Evolutionary conservation across 106 monocot genomes (phyloP).

Genomic region (Dactylorhiza incarnata): DNA sequence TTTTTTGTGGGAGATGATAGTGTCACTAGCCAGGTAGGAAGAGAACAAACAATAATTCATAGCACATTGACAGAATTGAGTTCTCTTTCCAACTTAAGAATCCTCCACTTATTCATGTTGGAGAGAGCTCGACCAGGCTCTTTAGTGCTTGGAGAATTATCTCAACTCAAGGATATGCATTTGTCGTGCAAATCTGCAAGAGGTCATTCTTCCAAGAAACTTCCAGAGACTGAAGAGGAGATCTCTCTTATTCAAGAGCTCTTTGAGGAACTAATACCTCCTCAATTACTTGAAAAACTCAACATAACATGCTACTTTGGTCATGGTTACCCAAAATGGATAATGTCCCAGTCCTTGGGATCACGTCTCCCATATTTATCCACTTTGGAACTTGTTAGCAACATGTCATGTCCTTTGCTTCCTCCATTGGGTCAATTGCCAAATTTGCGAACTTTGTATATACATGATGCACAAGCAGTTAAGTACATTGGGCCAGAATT

Average conservation of each 20-base stretch:
- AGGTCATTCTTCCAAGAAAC: neutral
- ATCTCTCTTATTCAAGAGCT: neutral
- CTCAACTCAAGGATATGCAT: neutral
- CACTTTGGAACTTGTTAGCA: neutral
- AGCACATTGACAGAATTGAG: constrained; percentile 24
- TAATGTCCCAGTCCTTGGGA: neutral
- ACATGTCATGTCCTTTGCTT: neutral
- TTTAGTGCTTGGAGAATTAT: neutral
- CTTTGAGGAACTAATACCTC: constrained; percentile 8
- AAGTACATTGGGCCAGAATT: constrained; percentile 12
- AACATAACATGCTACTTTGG: constrained; percentile 5
- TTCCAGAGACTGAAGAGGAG: neutral
- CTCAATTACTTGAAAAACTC: neutral
- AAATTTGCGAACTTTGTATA: neutral
- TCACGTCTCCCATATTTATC: constrained; percentile 1
- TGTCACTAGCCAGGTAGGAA: neutral
- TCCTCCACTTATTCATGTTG: constrained; percentile 16
- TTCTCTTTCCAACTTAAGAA: constrained; percentile 13
- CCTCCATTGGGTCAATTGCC: constrained; percentile 12
- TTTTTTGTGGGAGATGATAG: constrained; percentile 15
- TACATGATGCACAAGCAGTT: neutral
- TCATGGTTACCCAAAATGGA: constrained; percentile 3
- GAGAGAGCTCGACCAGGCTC: constrained; percentile 14
- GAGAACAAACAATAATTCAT: neutral
- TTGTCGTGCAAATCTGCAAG: neutral